Evolutionary conservation across 2,329 filamentous ascomycete species (phyloP).

Genomic region (Fusarium pseudocircinatum): DNA sequence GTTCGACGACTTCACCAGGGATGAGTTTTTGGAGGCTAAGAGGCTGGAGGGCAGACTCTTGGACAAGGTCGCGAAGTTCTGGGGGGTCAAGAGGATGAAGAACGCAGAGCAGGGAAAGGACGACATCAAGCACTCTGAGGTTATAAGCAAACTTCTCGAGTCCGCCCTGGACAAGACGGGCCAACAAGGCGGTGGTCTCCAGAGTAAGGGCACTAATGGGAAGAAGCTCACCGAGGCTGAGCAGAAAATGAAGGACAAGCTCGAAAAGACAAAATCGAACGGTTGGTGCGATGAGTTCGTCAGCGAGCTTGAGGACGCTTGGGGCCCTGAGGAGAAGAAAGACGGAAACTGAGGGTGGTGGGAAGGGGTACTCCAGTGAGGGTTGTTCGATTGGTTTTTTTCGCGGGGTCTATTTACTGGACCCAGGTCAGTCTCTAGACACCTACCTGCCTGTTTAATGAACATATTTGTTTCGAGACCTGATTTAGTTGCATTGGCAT

Average conservation of each 20-base stretch:
- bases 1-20: neutral
- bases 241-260: slow-evolving; percentile 1
- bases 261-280: slow-evolving; percentile 3
- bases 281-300: slow-evolving; percentile 23
- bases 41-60: neutral
- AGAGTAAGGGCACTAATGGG: neutral
- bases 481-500: neutral
- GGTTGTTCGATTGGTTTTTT: neutral
- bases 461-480: neutral
- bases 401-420: neutral
- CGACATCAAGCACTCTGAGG: neutral
- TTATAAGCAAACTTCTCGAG: neutral
- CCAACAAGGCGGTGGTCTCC: neutral
- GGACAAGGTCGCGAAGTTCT: neutral
- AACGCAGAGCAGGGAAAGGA: neutral
- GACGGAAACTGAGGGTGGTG: neutral
- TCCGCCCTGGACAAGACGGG: neutral
- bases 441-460: neutral
- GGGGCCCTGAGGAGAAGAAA: neutral
- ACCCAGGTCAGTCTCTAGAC: neutral
- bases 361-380: neutral
- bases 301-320: neutral
- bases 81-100: neutral
- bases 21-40: neutral
- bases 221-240: neutral